Percentiles rank a stretch among this genome's conserved stretches.
phyloP scores from a whole-genome alignment of 2,329 filamentous ascomycete genomes.

The Zasmidium angulare region DNA sequence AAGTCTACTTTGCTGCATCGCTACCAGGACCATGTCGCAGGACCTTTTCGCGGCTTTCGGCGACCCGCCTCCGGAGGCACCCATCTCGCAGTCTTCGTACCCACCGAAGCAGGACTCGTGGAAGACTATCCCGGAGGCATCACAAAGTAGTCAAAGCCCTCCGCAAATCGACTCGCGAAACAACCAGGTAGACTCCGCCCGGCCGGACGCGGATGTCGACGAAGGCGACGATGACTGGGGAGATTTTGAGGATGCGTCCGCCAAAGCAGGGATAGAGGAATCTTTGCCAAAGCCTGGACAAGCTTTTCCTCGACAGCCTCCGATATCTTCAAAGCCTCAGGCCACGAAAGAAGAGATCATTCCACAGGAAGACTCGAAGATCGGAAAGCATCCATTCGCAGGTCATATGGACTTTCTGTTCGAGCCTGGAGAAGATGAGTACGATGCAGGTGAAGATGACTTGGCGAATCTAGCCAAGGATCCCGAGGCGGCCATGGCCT shows the following conservation, averaged over 20 bases:
- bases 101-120: background rate
- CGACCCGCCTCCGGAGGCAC: constrained; percentile 11
- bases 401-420: constrained; percentile 37
- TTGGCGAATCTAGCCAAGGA: constrained; percentile 33
- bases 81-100: background rate
- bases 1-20: too few species aligned
- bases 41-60: constrained; percentile 56
- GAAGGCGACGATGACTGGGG: constrained; percentile 54
- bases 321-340: background rate
- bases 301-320: background rate
- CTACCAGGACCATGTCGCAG: constrained; percentile 47
- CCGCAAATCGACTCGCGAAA: background rate
- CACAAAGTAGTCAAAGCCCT: background rate
- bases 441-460: constrained; percentile 36
- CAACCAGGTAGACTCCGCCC: background rate
- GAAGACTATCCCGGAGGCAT: background rate
- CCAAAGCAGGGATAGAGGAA: background rate
- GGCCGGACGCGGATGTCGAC: constrained; percentile 4
- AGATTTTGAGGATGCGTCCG: constrained; percentile 50
- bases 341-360: background rate
- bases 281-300: background rate
- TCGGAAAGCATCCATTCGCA: constrained; percentile 34
- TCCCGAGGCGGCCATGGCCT: constrained; percentile 37
- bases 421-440: constrained; percentile 33
- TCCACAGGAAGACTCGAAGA: constrained; percentile 10